These are phyloP conservation scores for Nannochloropsis granulata DNA, from an alignment of 108 stramenopile genomes.

Conservation along the genomic window DNA sequence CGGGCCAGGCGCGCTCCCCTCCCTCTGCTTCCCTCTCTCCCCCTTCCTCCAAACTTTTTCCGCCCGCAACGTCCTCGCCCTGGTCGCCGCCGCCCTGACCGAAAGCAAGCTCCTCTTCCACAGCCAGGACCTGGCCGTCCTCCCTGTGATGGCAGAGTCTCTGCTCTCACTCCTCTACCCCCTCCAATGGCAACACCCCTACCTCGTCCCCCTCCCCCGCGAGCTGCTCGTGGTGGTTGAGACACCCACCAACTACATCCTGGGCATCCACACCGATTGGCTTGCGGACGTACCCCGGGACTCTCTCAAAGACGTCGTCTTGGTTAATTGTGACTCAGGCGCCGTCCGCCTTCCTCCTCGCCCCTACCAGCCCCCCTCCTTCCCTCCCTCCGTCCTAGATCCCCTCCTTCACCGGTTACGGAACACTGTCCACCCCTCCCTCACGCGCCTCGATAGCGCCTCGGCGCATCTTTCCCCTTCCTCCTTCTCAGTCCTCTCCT, in stretches of 20 bases:
- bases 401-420: background rate
- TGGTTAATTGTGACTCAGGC: background rate
- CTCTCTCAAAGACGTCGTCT: slow-evolving; percentile 1
- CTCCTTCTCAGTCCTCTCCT: background rate
- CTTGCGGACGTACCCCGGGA: slow-evolving; percentile 13
- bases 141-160: slow-evolving; percentile 22
- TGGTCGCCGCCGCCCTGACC: slow-evolving; percentile 17
- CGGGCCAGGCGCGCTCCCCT: background rate
- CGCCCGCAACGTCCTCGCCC: background rate
- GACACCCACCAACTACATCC: slow-evolving; percentile 17
- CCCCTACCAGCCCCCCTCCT: background rate
- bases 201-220: slow-evolving; percentile 21
- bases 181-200: slow-evolving; percentile 26
- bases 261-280: slow-evolving; percentile 23
- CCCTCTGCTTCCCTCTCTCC: slow-evolving; percentile 8
- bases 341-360: background rate
- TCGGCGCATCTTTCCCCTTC: background rate
- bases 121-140: slow-evolving; percentile 6
- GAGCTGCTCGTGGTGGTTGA: slow-evolving; percentile 20
- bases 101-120: slow-evolving; percentile 23
- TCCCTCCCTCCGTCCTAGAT: background rate
- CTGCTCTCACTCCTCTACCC: slow-evolving; percentile 28
- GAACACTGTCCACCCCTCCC: background rate
- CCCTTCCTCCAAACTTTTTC: slow-evolving; percentile 3
- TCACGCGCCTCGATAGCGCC: background rate